Conservation (phyloP, 352 stramenopile genomes). For the Phytopythium helicoides region DNA sequence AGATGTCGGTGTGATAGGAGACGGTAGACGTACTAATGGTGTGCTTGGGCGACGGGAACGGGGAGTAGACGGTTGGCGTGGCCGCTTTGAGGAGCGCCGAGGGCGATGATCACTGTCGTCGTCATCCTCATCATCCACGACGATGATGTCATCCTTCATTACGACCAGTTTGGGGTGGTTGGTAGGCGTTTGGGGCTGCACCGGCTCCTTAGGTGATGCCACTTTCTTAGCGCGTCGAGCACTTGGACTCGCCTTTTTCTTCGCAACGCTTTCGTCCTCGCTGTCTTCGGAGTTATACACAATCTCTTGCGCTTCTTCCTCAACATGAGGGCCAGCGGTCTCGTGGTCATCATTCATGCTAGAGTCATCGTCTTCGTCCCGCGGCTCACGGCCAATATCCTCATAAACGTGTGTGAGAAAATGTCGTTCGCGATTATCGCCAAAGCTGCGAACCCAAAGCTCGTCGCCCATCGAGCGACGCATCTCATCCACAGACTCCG, state of each 20-base stretch:
- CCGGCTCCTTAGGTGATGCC: neutral
- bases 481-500: constrained; percentile 14
- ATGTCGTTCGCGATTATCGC: constrained; percentile 26
- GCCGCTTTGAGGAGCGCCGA: neutral
- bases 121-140: constrained; percentile 1
- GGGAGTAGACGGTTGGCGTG: neutral
- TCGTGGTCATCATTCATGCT: neutral
- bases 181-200: neutral
- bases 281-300: constrained; percentile 2
- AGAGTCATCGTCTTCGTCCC: constrained; percentile 6
- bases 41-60: neutral
- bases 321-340: neutral
- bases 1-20: too few species aligned
- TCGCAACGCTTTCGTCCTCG: neutral
- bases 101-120: constrained; percentile 1
- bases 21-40: too few species aligned
- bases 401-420: constrained; percentile 21
- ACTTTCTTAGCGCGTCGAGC: neutral
- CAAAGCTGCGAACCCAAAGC: constrained; percentile 27
- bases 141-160: constrained; percentile 4
- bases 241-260: neutral
- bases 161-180: constrained; percentile 3
- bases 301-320: constrained; percentile 6
- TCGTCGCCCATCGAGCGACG: constrained; percentile 16
- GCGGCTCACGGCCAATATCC: constrained; percentile 5